Evolutionary conservation across 2,329 filamentous ascomycete genomes (phyloP), one percentile per base, ranked within the genome.

Genomic region (Sclerotiophoma versabilis): DNA sequence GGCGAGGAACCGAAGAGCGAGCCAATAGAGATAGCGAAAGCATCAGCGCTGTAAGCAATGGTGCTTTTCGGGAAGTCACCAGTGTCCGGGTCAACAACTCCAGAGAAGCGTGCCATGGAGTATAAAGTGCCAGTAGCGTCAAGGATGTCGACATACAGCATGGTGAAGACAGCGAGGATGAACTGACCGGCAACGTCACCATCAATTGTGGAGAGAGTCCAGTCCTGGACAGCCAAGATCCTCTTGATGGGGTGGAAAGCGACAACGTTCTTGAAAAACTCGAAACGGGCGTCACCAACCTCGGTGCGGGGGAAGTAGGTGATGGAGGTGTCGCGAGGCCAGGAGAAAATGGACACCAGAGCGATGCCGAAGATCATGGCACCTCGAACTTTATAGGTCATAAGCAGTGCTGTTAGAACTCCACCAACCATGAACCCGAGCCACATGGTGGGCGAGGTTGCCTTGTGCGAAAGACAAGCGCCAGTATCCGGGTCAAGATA

Each of bases 21-120:
- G 2, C 91, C 91, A 55, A 96, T 89, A 1, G 90, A 90, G 65
- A 96, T 92, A 63, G 86, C 85, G 26, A 93, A 77, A 0, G 91
- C 91, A 65, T 96, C 92, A 15, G 93, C 88, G 74, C 90, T 84
- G 73, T 96, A 96, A 1, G 92, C 92, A 12, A 92, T 79, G 1
- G 91, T 87, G n/a, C 89, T 93, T 47, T 91, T 89, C 71, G 95
- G 91, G 58, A 96, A 96, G 69, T 96, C 92, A 67, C 92, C 88
- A 0, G 91, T 95, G 34, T 85, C 83, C 60, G 91, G 88, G 63
- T 96, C 90, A 68, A 96, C 87, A 51, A 91, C 85, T 36, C 90
- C 86, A 60, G 88, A 89, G 73, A 93, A 95, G 20, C 88, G 87
- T 19, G 92, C 92, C 91, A 96, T 96, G 19, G 90, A 90, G 77